Conservation (phyloP, 2,329 filamentous ascomycete species). For the Fusarium nodosum region DNA sequence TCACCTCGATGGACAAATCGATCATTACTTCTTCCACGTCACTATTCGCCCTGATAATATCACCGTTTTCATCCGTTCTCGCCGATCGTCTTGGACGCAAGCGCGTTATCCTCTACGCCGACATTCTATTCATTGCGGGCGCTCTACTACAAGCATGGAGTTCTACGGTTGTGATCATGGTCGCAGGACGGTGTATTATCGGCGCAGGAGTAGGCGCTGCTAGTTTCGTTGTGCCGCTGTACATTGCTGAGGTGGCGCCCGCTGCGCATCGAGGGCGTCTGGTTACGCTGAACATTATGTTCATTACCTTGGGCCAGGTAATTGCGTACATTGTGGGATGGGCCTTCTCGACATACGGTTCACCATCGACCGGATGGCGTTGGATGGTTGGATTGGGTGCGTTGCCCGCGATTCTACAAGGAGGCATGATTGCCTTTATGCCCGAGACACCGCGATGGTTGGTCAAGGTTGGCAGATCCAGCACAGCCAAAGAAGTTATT, state of each 20-base stretch:
- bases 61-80: slow-evolving; percentile 73
- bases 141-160: slow-evolving; percentile 74
- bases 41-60: slow-evolving; percentile 73
- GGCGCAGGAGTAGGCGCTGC: slow-evolving; percentile 81
- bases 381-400: slow-evolving; percentile 93
- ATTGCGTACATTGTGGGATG: slow-evolving; percentile 89
- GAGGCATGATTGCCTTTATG: slow-evolving; percentile 76
- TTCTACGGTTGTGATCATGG: slow-evolving; percentile 72
- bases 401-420: slow-evolving; percentile 80
- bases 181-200: slow-evolving; percentile 75
- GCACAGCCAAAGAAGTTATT: slow-evolving; percentile 75
- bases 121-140: slow-evolving; percentile 76
- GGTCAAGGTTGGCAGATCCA: slow-evolving; percentile 74
- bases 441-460: slow-evolving; percentile 93
- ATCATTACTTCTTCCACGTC: slow-evolving; percentile 78
- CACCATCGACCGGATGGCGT: slow-evolving; percentile 76
- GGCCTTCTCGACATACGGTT: slow-evolving; percentile 72
- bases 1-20: slow-evolving; percentile 76
- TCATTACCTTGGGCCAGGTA: slow-evolving; percentile 90
- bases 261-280: slow-evolving; percentile 81
- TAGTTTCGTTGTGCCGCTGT: slow-evolving; percentile 86
- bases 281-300: slow-evolving; percentile 84
- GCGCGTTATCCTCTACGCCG: slow-evolving; percentile 73
- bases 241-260: slow-evolving; percentile 89
- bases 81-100: slow-evolving; percentile 73